phyloP scores from a whole-genome alignment of 345 rosid species.

The Noccaea bulbosa region DNA sequence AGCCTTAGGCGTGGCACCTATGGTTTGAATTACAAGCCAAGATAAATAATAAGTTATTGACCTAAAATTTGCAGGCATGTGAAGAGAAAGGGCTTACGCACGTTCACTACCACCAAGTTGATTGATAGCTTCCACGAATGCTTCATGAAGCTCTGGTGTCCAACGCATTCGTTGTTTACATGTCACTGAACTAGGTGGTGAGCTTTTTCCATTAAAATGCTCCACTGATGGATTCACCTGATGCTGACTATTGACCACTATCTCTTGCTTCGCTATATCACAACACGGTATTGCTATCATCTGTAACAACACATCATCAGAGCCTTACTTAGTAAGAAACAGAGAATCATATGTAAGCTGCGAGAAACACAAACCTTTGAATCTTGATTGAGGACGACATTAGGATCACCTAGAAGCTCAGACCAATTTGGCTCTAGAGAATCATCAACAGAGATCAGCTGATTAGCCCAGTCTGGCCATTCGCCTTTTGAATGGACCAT shows the following conservation, averaged over 20 bases:
- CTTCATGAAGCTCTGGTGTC: slow-evolving; percentile 96
- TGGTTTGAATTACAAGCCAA: slow-evolving; percentile 26
- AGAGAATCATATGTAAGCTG: slow-evolving; percentile 9
- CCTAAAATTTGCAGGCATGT: slow-evolving; percentile 13
- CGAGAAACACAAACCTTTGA: slow-evolving; percentile 55
- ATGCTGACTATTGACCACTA: slow-evolving; percentile 45
- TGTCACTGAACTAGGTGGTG: slow-evolving; percentile 44
- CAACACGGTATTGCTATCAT: slow-evolving; percentile 44
- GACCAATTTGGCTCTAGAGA: slow-evolving; percentile 68
- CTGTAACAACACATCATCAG: slow-evolving; percentile 39
- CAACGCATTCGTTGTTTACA: slow-evolving; percentile 87
- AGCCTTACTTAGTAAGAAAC: not conserved
- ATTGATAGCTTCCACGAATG: slow-evolving; percentile 89
- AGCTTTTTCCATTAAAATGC: slow-evolving; percentile 37
- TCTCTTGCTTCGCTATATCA: slow-evolving; percentile 46
- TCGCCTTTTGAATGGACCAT: slow-evolving; percentile 49
- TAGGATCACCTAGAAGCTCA: slow-evolving; percentile 61
- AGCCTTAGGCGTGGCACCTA: slow-evolving; percentile 97
- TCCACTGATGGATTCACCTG: slow-evolving; percentile 49
- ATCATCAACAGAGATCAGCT: slow-evolving; percentile 65
- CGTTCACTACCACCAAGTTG: slow-evolving; percentile 91
- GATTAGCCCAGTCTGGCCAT: slow-evolving; percentile 77
- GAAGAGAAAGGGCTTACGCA: slow-evolving; percentile 44
- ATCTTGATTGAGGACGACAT: slow-evolving; percentile 46
- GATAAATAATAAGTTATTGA: slow-evolving; percentile 17